Conservation (phyloP, 352 stramenopile genomes). For the Phytophthora sojae region DNA sequence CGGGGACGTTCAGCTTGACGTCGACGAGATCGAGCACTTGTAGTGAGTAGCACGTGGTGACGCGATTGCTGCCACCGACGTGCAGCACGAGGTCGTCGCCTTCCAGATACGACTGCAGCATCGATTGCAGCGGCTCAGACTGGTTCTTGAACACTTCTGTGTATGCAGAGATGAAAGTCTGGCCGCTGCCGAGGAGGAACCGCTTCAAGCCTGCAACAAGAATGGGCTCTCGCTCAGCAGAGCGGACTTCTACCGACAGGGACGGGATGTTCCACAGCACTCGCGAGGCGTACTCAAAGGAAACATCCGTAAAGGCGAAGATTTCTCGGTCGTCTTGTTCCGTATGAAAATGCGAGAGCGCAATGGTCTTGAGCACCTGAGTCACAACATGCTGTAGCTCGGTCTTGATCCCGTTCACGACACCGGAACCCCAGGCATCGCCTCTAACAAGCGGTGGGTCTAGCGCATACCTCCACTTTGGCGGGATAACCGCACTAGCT, state of each 20-base stretch:
- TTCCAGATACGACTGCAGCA: conserved; percentile 76
- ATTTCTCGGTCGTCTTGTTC: conserved; percentile 64
- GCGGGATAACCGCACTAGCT: conserved; percentile 3
- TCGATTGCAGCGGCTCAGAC: conserved; percentile 65
- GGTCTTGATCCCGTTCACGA: conserved; percentile 51
- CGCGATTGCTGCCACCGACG: conserved; percentile 57
- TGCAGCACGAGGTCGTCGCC: conserved; percentile 71
- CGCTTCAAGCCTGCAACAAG: conserved; percentile 73
- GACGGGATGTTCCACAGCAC: conserved; percentile 84
- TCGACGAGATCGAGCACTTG: conserved; percentile 73
- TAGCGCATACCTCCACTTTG: conserved; percentile 30
- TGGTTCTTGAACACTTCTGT: conserved; percentile 73
- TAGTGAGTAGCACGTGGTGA: conserved; percentile 68
- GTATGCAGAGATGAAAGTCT: conserved; percentile 86
- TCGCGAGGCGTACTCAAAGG: conserved; percentile 67
- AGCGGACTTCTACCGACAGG: conserved; percentile 64
- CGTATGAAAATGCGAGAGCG: conserved; percentile 74
- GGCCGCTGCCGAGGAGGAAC: conserved; percentile 70
- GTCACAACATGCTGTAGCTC: conserved; percentile 65
- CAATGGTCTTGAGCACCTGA: conserved; percentile 80
- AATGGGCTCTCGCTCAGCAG: conserved; percentile 48
- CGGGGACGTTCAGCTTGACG: conserved; percentile 65
- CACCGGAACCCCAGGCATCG: conserved; percentile 15
- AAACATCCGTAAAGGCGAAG: conserved; percentile 85
- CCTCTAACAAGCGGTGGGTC: conserved; percentile 22